phyloP scores from a whole-genome alignment of 805 yeast species.

The Candida verbasci region DNA sequence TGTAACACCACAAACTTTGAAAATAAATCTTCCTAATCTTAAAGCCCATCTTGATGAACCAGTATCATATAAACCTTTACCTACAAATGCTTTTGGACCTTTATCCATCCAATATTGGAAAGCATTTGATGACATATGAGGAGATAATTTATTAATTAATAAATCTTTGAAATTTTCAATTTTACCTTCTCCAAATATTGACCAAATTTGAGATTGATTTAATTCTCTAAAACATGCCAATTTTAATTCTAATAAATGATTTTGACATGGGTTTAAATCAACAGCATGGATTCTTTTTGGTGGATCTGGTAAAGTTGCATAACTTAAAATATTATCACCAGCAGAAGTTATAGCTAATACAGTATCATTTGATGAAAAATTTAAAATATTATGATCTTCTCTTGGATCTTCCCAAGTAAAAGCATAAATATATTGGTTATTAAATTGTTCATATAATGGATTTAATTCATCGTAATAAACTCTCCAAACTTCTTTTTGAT shows the following conservation, averaged over 20 bases:
- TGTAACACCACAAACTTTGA: constrained; percentile 51
- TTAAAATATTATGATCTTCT: constrained; percentile 67
- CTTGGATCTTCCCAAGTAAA: constrained; percentile 91
- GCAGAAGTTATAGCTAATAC: constrained; percentile 84
- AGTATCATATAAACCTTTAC: constrained; percentile 69
- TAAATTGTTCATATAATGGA: constrained; percentile 66
- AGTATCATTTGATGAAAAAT: constrained; percentile 59
- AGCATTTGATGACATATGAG: constrained; percentile 74
- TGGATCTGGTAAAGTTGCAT: constrained; percentile 66
- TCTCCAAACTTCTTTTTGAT: constrained; percentile 74
- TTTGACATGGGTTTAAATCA: constrained; percentile 79
- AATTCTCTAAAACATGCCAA: constrained; percentile 63
- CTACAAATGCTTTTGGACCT: constrained; percentile 59
- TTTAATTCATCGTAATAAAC: constrained; percentile 73
- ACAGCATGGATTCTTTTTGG: constrained; percentile 81
- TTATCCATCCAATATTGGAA: constrained; percentile 74
- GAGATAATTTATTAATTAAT: constrained; percentile 53
- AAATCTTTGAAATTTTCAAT: constrained; percentile 42
- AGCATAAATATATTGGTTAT: constrained; percentile 77
- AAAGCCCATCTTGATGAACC: constrained; percentile 88
- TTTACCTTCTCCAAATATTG: constrained; percentile 71
- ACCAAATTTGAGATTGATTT: constrained; percentile 61
- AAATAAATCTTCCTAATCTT: constrained; percentile 58
- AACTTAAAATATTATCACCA: constrained; percentile 74
- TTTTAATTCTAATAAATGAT: constrained; percentile 74